Evolutionary conservation across 768 basidiomycete genomes (phyloP).

Genomic region (Mycena vitilis): DNA sequence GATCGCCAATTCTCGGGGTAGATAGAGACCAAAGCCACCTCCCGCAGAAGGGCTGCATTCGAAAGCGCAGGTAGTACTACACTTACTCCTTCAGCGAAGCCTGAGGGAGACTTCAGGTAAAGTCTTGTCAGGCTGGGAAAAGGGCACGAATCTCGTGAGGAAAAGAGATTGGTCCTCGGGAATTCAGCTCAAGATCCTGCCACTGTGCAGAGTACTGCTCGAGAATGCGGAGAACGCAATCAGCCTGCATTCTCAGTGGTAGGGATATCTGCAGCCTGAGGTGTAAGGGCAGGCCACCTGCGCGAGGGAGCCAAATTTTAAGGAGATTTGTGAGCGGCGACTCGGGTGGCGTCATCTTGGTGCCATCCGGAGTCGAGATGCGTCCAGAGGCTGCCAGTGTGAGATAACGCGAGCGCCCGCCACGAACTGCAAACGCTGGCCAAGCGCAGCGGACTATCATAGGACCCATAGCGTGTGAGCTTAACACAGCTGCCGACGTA

Average conservation of each 20-base stretch:
- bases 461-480: no score
- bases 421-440: no score
- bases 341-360: not conserved
- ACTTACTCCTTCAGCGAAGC: not conserved
- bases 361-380: no score
- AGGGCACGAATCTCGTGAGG: conserved; percentile 2
- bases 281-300: not conserved
- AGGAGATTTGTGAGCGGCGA: not conserved
- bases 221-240: not conserved
- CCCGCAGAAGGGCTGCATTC: conserved; percentile 5
- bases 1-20: not conserved
- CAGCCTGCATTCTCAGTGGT: not conserved
- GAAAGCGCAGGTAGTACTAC: not conserved
- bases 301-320: not conserved
- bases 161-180: conserved; percentile 8
- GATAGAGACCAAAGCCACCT: not conserved
- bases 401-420: no score
- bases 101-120: not conserved
- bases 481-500: no score
- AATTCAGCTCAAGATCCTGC: not conserved
- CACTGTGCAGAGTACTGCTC: conserved; percentile 1
- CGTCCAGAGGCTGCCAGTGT: no score
- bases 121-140: not conserved
- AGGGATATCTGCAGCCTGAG: not conserved
- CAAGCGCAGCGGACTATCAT: no score